Percentiles rank a stretch among this genome's conserved stretches.
phyloP scores from a whole-genome alignment of 140 eudicot genomes.

The Erigeron philadelphicus region DNA sequence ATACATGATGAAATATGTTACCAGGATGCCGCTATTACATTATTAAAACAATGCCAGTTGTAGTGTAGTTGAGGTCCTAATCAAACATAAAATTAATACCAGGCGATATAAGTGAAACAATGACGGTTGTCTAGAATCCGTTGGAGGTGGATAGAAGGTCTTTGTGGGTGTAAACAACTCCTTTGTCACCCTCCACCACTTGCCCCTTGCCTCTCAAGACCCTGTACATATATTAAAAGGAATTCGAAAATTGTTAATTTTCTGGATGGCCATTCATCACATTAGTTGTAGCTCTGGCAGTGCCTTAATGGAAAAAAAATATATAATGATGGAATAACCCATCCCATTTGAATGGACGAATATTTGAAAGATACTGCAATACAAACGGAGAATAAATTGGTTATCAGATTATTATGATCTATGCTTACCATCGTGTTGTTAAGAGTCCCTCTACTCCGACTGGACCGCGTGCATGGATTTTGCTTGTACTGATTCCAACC shows the following conservation, averaged over 20 bases:
- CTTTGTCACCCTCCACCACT: constrained; percentile 71
- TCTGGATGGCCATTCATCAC: not conserved
- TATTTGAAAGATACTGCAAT: not conserved
- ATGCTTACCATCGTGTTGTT: constrained; percentile 79
- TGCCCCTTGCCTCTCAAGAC: constrained; percentile 67
- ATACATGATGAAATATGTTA: constrained; percentile 20
- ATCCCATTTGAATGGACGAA: not conserved
- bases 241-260: constrained; percentile 14
- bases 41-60: constrained; percentile 17
- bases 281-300: too few species aligned
- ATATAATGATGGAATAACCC: not conserved
- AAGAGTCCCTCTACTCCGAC: constrained; percentile 97
- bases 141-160: constrained; percentile 32
- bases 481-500: constrained; percentile 97
- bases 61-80: constrained; percentile 15
- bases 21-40: constrained; percentile 22
- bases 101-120: constrained; percentile 8
- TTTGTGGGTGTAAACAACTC: constrained; percentile 64
- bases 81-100: constrained; percentile 19
- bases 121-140: constrained; percentile 20
- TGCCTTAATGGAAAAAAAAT: not conserved
- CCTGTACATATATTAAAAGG: constrained; percentile 33
- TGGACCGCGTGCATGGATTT: constrained; percentile 97
- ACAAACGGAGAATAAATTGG: not conserved
- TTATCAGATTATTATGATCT: not conserved